These are phyloP conservation scores for Pelargonium fulgidum DNA, from an alignment of 441 rosid genomes.

Conservation along the genomic window DNA sequence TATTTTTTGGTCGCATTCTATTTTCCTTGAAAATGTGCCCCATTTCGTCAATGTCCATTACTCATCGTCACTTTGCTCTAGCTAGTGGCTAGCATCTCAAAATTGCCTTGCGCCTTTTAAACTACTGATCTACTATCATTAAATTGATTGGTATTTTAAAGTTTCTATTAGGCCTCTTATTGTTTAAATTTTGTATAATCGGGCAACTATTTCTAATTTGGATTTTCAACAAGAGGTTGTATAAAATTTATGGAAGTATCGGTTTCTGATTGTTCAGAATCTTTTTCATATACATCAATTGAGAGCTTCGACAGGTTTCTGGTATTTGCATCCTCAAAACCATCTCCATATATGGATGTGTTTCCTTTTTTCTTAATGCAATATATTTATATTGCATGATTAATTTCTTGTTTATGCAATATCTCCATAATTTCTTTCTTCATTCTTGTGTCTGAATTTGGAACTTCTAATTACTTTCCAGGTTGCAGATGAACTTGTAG, in stretches of 20 bases:
- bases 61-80: no score
- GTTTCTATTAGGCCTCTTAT: no score
- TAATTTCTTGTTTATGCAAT: background rate
- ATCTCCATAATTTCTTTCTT: no score
- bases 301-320: background rate
- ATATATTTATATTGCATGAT: no score
- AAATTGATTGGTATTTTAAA: no score
- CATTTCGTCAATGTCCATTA: no score
- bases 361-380: background rate
- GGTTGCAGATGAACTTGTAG: conserved; percentile 99
- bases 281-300: background rate
- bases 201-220: background rate
- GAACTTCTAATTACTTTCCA: conserved; percentile 39
- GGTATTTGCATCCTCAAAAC: background rate
- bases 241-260: background rate
- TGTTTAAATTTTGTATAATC: no score
- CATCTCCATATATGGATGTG: background rate
- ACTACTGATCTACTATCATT: no score
- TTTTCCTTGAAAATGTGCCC: no score
- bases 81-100: no score
- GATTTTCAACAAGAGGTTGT: background rate
- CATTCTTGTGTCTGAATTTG: conserved; percentile 19
- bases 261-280: background rate
- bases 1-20: background rate
- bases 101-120: no score